phyloP scores from a whole-genome alignment of 2,329 filamentous ascomycete species.

The Ampelomyces quisqualis region DNA sequence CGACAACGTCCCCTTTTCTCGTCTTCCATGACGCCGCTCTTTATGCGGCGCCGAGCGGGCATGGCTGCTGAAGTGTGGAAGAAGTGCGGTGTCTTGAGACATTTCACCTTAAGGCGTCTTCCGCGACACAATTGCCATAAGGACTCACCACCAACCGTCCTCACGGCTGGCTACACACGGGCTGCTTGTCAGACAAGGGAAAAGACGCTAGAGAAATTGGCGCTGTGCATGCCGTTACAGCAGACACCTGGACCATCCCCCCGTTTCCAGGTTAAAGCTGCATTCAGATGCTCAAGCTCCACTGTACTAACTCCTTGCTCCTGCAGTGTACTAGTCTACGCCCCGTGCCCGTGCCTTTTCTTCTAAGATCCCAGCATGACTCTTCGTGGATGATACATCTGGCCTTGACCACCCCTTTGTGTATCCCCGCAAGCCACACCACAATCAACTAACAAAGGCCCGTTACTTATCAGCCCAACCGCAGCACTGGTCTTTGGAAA shows the following conservation, averaged over 20 bases:
- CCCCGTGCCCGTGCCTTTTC: slow-evolving; percentile 6
- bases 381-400: slow-evolving; percentile 7
- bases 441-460: slow-evolving; percentile 7
- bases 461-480: background rate
- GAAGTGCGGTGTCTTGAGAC: too few species aligned
- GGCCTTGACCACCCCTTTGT: slow-evolving; percentile 9
- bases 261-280: slow-evolving; percentile 15
- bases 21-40: slow-evolving; percentile 1
- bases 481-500: slow-evolving; percentile 3
- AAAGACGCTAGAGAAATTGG: too few species aligned
- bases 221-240: slow-evolving; percentile 17
- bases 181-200: slow-evolving; percentile 9
- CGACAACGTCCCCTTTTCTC: slow-evolving; percentile 10
- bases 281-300: slow-evolving; percentile 4
- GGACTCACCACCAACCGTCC: slow-evolving; percentile 6
- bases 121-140: too few species aligned
- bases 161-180: slow-evolving; percentile 16
- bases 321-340: slow-evolving; percentile 3
- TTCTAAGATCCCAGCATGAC: slow-evolving; percentile 3
- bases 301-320: slow-evolving; percentile 6
- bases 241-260: slow-evolving; percentile 17
- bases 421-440: slow-evolving; percentile 2
- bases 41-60: slow-evolving; percentile 1
- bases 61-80: too few species aligned
- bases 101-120: too few species aligned